A percentile compares a stretch with the other conserved stretches of the same genome.
phyloP scores from a whole-genome alignment of 148 eudicot genomes.

The Salicornia ramosissima region DNA sequence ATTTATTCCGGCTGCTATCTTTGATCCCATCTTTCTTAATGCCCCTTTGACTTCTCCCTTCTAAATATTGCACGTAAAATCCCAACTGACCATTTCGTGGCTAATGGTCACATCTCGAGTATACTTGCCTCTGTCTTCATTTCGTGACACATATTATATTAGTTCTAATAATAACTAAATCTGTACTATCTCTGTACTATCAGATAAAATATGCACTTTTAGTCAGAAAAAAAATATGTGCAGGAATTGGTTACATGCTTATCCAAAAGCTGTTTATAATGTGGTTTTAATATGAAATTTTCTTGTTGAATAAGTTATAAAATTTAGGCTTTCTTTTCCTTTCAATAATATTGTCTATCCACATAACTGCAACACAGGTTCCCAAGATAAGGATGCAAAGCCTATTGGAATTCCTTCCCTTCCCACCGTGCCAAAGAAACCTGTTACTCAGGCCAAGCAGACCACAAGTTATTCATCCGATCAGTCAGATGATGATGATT shows the following conservation, averaged over 20 bases:
- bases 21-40: no score
- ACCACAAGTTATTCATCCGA: conserved; percentile 90
- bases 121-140: no score
- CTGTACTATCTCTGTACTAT: no score
- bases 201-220: no score
- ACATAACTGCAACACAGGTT: conserved; percentile 29
- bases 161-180: no score
- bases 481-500: conserved; percentile 90
- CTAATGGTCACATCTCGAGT: no score
- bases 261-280: background rate
- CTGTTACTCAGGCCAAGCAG: conserved; percentile 55
- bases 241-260: background rate
- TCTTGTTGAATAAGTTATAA: background rate
- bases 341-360: background rate
- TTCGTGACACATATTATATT: no score
- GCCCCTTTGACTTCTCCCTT: no score
- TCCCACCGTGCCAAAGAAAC: conserved; percentile 55
- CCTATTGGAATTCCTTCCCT: conserved; percentile 54
- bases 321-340: background rate
- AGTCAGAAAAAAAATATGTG: no score
- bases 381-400: conserved; percentile 55
- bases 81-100: no score
- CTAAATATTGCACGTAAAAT: no score
- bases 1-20: no score
- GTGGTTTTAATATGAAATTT: background rate